These are phyloP conservation scores for Sarocladiaceae sp. DNA, from an alignment of 2,329 filamentous ascomycete genomes.

Conservation along the genomic window DNA sequence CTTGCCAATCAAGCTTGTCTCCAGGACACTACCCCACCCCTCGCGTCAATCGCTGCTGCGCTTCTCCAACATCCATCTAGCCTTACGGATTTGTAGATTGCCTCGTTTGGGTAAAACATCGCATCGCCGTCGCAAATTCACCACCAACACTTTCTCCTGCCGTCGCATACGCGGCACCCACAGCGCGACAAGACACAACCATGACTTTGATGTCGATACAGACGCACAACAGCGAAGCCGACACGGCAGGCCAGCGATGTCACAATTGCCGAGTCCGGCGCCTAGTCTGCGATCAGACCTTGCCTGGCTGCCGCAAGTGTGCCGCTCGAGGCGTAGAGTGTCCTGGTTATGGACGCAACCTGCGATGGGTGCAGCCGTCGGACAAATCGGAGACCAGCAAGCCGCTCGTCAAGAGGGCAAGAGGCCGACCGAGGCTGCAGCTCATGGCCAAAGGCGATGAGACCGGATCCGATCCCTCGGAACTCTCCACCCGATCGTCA, in stretches of 20 bases:
- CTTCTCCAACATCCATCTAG: background rate
- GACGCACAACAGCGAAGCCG: background rate
- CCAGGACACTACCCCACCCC: background rate
- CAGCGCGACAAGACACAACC: background rate
- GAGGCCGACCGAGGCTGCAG: background rate
- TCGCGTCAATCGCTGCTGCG: background rate
- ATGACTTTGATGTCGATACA: background rate
- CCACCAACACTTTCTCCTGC: background rate
- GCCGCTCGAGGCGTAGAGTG: background rate
- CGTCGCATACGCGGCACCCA: background rate
- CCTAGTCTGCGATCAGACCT: conserved; percentile 7
- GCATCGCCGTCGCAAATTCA: background rate
- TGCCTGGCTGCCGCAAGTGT: conserved; percentile 1
- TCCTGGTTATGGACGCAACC: conserved; percentile 1
- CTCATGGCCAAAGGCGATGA: background rate
- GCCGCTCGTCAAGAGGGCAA: background rate
- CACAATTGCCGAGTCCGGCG: background rate
- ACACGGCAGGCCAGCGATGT: background rate
- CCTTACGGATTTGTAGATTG: background rate
- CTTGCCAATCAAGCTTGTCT: background rate
- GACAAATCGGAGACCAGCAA: conserved; percentile 2
- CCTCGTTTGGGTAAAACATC: background rate
- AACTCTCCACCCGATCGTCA: background rate
- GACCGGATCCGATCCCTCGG: background rate
- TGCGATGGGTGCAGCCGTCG: conserved; percentile 1